Base-by-base conservation (phyloP, 768 basidiomycete species). In the Ramaria sp. region DNA sequence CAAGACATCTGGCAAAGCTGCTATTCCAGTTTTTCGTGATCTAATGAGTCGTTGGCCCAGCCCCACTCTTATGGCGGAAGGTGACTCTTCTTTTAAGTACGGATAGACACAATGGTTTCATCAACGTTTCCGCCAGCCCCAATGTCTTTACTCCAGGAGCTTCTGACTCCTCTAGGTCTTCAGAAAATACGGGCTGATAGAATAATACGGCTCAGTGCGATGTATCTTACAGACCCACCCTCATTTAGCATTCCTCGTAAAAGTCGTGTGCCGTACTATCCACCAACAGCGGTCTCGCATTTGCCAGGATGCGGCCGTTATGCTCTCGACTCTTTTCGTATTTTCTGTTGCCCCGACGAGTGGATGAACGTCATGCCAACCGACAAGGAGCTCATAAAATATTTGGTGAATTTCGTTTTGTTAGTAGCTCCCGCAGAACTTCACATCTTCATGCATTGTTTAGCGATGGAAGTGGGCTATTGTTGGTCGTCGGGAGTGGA, bases 401-500 rank as follows among this genome's bases (percentile, higher is more conserved):
- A 83, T 61, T 61, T 88, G 63, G 86, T 84, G 58, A 58, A 80
- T 66, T n/a, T 30, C 10, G 24, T 51, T 39, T 15, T 48, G 18
- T 13, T 51, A 27, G 44, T 27, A 22, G 24, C n/a, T 34, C 28
- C 43, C 41, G 20, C 48, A 9, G 36, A 34, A 30, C 20, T 41
- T n/a, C 18, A 8, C 5, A 15, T 28, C 27, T n/a, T 56, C 18
- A 20, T 24, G 5, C 37, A 32, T 41, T 8, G 49, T 39, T 39
- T 56, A 88, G 85, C 78, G 73, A 56, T 88, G 84, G 85, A 79
- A 78, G 63, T 87, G 85, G 85, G 83, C 84, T 1, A 70, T 72
- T 32, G 67, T 71, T 30, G 78, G 81, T 51, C 66, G 69, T 5
- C 72, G 71, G 56, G 61, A 73, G 55, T 84, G 81, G 81, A 67